phyloP scores from a whole-genome alignment of 225 moss, liverwort and hornwort genomes.

The Anthoceros angustus region DNA sequence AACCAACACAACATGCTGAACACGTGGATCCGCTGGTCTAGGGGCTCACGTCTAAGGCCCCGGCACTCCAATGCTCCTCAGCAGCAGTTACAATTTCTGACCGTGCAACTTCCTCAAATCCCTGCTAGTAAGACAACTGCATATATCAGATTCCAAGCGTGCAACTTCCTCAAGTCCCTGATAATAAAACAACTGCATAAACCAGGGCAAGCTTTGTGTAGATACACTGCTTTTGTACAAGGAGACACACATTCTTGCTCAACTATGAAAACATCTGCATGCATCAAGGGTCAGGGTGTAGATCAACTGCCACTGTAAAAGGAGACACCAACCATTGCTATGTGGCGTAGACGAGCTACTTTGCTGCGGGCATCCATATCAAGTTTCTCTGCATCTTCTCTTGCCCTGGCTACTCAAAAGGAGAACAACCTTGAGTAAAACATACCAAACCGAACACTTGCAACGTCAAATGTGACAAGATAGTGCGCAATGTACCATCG shows the following conservation, averaged over 20 bases:
- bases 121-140: constrained; percentile 20
- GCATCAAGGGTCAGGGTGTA: not conserved
- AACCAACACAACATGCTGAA: too few relatives aligned
- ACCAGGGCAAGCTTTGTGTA: not conserved
- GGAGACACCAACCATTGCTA: constrained; percentile 39
- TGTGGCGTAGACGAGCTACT: constrained; percentile 49
- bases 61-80: constrained; percentile 87
- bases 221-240: not conserved
- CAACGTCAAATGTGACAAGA: not conserved
- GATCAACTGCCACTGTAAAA: not conserved
- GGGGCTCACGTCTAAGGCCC: constrained; percentile 59
- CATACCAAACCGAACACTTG: not conserved
- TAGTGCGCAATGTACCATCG: constrained; percentile 36
- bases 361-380: constrained; percentile 68
- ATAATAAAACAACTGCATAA: not conserved
- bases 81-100: constrained; percentile 55
- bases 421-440: not conserved
- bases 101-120: constrained; percentile 54
- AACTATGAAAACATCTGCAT: not conserved
- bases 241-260: not conserved
- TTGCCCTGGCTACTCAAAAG: constrained; percentile 50
- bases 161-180: not conserved
- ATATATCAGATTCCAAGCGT: not conserved
- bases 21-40: not conserved
- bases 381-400: constrained; percentile 73